Evolutionary conservation across 345 rosid species (phyloP).

Genomic region (Eucalyptus camaldulensis): DNA sequence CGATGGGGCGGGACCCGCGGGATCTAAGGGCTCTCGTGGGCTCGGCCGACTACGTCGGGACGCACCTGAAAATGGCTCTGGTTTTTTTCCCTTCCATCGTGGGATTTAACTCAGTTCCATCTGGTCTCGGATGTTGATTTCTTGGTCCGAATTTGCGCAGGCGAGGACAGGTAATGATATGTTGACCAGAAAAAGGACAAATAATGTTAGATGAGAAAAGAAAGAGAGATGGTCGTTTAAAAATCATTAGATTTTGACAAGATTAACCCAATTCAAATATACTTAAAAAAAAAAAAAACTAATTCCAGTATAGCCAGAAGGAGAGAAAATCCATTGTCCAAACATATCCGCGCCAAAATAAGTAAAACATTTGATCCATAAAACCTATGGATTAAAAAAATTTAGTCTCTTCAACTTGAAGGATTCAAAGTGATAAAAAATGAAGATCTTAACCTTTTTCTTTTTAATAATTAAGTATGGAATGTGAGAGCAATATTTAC

Average conservation of each 20-base stretch:
- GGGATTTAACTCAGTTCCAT: neutral
- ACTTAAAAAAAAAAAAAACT: too few species aligned
- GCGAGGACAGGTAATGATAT: neutral
- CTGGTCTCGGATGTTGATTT: neutral
- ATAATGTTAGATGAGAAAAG: neutral
- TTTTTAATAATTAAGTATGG: neutral
- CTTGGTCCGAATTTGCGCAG: neutral
- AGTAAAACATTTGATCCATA: neutral
- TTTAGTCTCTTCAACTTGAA: neutral
- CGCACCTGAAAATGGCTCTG: neutral
- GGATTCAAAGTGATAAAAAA: neutral
- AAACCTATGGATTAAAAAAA: neutral
- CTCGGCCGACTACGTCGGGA: neutral
- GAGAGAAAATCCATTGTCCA: neutral
- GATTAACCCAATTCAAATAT: neutral
- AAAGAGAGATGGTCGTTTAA: neutral
- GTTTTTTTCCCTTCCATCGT: neutral
- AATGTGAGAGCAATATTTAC: neutral
- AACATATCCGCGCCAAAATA: neutral
- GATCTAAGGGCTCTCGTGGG: neutral
- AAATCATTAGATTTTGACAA: neutral
- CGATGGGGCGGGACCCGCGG: neutral
- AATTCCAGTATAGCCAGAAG: neutral
- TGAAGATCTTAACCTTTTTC: neutral
- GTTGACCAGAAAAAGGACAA: neutral